Conservation (phyloP, 2,329 filamentous ascomycete species). For the Pseudogymnoascus sp. region DNA sequence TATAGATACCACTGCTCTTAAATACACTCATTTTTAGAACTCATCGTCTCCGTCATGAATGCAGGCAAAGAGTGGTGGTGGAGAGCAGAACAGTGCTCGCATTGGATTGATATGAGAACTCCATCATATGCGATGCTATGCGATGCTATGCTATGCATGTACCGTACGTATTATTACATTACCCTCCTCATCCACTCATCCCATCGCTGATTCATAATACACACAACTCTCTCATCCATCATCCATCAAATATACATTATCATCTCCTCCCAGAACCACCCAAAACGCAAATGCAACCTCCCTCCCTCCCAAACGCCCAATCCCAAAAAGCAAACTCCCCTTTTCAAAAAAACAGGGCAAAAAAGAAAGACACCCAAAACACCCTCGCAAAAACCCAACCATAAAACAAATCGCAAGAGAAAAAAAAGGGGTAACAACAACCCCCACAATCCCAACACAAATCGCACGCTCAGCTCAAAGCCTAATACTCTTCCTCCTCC, state of each 20-base stretch:
- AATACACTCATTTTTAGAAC: no score
- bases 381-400: neutral
- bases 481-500: slow-evolving; percentile 3
- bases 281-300: neutral
- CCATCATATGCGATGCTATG: no score
- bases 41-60: no score
- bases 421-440: neutral
- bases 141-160: neutral
- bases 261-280: neutral
- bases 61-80: no score
- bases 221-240: neutral
- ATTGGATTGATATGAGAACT: no score
- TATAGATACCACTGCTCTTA: no score
- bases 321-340: neutral
- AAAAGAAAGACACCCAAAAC: neutral
- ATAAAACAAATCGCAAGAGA: neutral
- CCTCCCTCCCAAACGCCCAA: neutral
- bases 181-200: neutral
- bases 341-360: neutral
- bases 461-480: neutral
- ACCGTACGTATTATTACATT: neutral
- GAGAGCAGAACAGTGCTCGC: no score
- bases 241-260: neutral
- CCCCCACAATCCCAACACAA: neutral
- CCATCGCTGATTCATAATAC: slow-evolving; percentile 1